A percentile compares a stretch with the other conserved stretches of the same genome.
These are phyloP conservation scores for Penicillium pulvis DNA, from an alignment of 495 filamentous ascomycete species.

Conservation along the genomic window DNA sequence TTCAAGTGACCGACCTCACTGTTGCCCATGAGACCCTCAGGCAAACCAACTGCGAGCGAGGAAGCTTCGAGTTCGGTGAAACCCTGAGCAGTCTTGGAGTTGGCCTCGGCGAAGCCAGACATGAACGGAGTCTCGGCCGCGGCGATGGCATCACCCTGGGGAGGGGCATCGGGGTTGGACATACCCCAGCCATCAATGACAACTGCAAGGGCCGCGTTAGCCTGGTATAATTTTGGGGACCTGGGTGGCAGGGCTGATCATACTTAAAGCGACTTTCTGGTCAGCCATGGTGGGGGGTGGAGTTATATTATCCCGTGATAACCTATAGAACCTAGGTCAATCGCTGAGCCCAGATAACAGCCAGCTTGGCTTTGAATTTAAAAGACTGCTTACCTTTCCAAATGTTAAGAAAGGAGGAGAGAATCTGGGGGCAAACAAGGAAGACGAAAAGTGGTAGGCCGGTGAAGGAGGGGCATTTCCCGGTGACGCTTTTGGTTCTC, in stretches of 20 bases:
- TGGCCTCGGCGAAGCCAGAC: constrained; percentile 68
- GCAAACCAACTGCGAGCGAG: constrained; percentile 91
- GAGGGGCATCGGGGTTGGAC: constrained; percentile 71
- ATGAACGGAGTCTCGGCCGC: constrained; percentile 89
- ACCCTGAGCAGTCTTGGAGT: constrained; percentile 69
- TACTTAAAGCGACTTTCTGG: constrained; percentile 93
- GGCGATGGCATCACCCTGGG: constrained; percentile 90
- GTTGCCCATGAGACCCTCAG: constrained; percentile 98
- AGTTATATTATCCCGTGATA: constrained; percentile 14
- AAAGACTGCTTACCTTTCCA: constrained; percentile 22
- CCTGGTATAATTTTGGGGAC: constrained; percentile 14
- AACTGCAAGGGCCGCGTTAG: constrained; percentile 54
- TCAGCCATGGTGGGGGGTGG: constrained; percentile 65
- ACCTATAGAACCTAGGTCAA: constrained; percentile 31
- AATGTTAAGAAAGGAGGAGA: constrained; percentile 26
- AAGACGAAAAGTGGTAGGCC: constrained; percentile 26
- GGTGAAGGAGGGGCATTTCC: constrained; percentile 39
- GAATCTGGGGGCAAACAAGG: constrained; percentile 22
- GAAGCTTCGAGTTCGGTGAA: constrained; percentile 92
- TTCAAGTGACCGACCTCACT: constrained; percentile 98
- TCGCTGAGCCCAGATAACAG: constrained; percentile 11
- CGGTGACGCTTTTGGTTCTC: constrained; percentile 46
- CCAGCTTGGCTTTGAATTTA: not conserved
- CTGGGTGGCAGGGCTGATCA: constrained; percentile 33
- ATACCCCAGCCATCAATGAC: constrained; percentile 99